A percentile compares a stretch with the other conserved stretches of the same genome.
Evolutionary conservation across 495 filamentous ascomycete species (phyloP).

Genomic region (Aspergillus saccharolyticus): DNA sequence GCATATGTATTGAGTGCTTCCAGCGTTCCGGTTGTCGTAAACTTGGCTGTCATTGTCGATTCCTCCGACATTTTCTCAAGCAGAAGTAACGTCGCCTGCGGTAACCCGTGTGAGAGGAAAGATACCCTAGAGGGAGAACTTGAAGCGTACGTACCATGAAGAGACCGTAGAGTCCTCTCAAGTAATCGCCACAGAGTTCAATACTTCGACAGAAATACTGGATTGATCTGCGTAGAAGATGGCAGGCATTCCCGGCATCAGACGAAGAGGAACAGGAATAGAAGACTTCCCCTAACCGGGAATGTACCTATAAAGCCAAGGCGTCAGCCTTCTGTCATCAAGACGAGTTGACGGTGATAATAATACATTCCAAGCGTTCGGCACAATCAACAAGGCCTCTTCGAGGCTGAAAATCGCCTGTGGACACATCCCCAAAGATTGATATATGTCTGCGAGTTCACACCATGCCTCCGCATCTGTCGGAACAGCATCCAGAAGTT

Average conservation of each 20-base stretch:
- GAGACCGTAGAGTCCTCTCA: constrained; percentile 88
- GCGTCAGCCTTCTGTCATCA: constrained; percentile 2
- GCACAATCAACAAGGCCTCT: constrained; percentile 81
- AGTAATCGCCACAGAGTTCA: constrained; percentile 87
- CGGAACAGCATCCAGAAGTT: constrained; percentile 74
- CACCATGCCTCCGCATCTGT: constrained; percentile 94
- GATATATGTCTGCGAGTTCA: constrained; percentile 82
- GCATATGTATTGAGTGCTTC: constrained; percentile 66
- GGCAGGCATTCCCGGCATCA: constrained; percentile 35
- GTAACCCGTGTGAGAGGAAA: neutral
- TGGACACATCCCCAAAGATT: constrained; percentile 64
- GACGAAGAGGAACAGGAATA: constrained; percentile 60
- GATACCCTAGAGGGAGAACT: neutral
- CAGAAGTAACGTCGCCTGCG: constrained; percentile 11
- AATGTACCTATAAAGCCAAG: constrained; percentile 62
- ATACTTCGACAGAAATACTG: constrained; percentile 83
- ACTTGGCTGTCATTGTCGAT: neutral
- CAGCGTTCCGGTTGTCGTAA: constrained; percentile 48
- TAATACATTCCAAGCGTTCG: constrained; percentile 91
- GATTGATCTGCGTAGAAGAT: constrained; percentile 62
- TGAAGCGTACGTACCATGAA: constrained; percentile 56
- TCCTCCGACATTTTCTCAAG: constrained; percentile 5
- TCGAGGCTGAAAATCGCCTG: constrained; percentile 89
- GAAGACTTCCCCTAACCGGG: constrained; percentile 75
- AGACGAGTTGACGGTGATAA: neutral